These are phyloP conservation scores for Calocybe cyanea DNA, from an alignment of 768 basidiomycete genomes.

Conservation along the genomic window DNA sequence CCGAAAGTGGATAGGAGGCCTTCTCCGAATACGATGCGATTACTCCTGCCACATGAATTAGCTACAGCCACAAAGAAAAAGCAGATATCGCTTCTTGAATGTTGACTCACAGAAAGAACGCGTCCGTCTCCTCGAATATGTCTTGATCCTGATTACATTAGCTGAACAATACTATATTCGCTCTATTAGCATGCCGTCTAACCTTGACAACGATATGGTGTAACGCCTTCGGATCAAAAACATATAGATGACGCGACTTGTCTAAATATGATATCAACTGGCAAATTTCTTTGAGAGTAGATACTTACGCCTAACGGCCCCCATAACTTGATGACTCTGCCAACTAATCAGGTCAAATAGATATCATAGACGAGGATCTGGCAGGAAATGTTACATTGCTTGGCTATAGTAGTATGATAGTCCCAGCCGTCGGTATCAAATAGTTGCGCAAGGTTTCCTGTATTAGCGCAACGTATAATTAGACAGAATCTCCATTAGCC, in stretches of 20 bases:
- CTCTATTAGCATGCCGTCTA: background rate
- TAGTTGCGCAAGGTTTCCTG: conserved; percentile 13
- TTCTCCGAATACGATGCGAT: conserved; percentile 10
- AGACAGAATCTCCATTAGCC: background rate
- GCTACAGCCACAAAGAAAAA: too few species aligned
- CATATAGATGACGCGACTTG: conserved; percentile 8
- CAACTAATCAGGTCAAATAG: conserved; percentile 2
- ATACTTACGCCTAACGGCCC: conserved; percentile 10
- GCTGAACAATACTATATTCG: too few species aligned
- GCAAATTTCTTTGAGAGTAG: too few species aligned
- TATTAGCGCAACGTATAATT: background rate
- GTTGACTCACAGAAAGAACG: conserved; percentile 14
- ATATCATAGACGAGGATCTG: background rate
- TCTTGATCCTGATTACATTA: conserved; percentile 10
- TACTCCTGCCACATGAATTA: too few species aligned
- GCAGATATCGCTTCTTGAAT: too few species aligned
- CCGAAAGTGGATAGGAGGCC: conserved; percentile 14
- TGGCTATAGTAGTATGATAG: conserved; percentile 6
- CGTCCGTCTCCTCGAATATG: conserved; percentile 13
- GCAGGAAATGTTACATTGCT: conserved; percentile 6
- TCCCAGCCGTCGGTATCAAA: conserved; percentile 9
- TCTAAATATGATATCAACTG: background rate
- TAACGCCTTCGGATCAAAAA: conserved; percentile 14
- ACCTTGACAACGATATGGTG: conserved; percentile 15
- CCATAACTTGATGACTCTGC: conserved; percentile 5